Evolutionary conservation across 768 basidiomycete species (phyloP).

Genomic region (Kwoniella sp.): DNA sequence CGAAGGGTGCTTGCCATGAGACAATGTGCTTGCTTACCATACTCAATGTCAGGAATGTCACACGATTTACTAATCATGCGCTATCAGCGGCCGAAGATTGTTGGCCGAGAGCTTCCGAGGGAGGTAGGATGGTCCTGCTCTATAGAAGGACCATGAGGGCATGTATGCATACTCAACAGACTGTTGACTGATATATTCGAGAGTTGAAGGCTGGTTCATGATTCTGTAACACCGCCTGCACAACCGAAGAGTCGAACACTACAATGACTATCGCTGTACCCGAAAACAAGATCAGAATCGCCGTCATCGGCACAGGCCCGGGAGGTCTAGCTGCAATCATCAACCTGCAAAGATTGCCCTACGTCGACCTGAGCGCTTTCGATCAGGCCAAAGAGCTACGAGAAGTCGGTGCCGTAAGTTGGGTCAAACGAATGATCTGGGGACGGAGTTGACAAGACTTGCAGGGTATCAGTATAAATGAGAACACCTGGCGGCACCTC

Average conservation of each 20-base stretch:
- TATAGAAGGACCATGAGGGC: neutral
- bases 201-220: too few species aligned
- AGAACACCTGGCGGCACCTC: slow-evolving; percentile 43
- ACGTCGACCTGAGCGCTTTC: slow-evolving; percentile 31
- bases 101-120: neutral
- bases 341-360: slow-evolving; percentile 18
- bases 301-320: slow-evolving; percentile 44
- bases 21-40: neutral
- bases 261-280: slow-evolving; percentile 5
- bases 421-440: neutral
- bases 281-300: slow-evolving; percentile 18
- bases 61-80: neutral
- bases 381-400: slow-evolving; percentile 40
- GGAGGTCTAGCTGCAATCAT: slow-evolving; percentile 39
- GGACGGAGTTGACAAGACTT: neutral
- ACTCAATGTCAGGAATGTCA: too few species aligned
- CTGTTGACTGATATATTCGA: too few species aligned
- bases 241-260: neutral
- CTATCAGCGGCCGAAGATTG: neutral
- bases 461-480: slow-evolving; percentile 40
- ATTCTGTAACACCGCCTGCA: neutral
- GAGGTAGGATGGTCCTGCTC: neutral
- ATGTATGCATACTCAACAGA: neutral
- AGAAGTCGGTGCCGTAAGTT: slow-evolving; percentile 46
- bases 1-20: neutral